Evolutionary conservation across 805 yeast genomes (phyloP).

Genomic region (Lipomyces sp.): DNA sequence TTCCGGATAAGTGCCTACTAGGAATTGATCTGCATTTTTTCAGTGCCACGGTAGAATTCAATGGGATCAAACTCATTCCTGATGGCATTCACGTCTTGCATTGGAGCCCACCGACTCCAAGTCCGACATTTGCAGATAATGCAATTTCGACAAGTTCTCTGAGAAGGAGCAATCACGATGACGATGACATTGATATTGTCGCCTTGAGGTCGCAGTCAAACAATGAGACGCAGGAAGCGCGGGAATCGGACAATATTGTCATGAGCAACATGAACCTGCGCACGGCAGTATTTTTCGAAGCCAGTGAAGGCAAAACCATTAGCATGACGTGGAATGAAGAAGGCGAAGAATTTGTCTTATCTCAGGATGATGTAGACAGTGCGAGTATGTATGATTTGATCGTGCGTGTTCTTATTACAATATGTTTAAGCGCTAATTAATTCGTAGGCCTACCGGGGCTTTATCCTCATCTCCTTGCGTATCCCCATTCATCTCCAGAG

Average conservation of each 20-base stretch:
- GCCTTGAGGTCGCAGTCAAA: constrained; percentile 32
- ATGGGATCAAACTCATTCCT: constrained; percentile 59
- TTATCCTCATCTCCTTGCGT: constrained; percentile 51
- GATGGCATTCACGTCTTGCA: constrained; percentile 62
- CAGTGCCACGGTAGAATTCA: constrained; percentile 48
- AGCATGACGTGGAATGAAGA: constrained; percentile 49
- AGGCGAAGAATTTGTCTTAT: constrained; percentile 43
- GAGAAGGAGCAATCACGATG: constrained; percentile 11
- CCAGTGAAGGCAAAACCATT: constrained; percentile 47
- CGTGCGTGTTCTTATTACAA: not conserved
- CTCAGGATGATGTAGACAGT: not conserved
- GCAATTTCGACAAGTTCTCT: not conserved
- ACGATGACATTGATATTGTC: constrained; percentile 12
- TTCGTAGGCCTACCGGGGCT: constrained; percentile 42
- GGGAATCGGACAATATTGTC: not conserved
- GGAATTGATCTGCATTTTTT: constrained; percentile 61
- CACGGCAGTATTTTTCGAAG: constrained; percentile 35
- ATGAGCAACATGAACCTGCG: constrained; percentile 33
- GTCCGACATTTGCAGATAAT: constrained; percentile 4
- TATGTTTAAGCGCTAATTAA: not conserved
- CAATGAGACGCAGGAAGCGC: not conserved
- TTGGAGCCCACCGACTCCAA: constrained; percentile 47
- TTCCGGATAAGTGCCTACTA: constrained; percentile 48
- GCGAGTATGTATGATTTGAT: not conserved
- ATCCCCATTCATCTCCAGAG: constrained; percentile 45